Evolutionary conservation across 2,329 filamentous ascomycete genomes (phyloP).

Genomic region (Alternaria consortialis): DNA sequence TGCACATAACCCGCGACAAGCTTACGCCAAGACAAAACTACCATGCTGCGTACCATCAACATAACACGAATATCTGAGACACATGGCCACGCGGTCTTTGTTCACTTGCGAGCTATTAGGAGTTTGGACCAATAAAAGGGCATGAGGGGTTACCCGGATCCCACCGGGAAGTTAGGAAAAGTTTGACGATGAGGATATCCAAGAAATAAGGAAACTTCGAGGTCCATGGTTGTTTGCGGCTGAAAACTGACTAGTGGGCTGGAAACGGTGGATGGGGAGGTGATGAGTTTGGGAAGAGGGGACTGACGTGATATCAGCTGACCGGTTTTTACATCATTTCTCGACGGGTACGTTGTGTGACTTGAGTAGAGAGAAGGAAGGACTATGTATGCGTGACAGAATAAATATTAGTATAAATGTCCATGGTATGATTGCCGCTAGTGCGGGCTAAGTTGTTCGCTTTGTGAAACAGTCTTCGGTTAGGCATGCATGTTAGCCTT

Average conservation of each 20-base stretch:
- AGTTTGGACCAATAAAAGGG: background rate
- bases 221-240: background rate
- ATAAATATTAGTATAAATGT: too few species aligned
- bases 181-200: background rate
- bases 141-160: too few species aligned
- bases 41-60: background rate
- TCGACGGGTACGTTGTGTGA: background rate
- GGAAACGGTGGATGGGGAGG: background rate
- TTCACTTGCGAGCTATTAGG: background rate
- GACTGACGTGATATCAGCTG: background rate
- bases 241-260: background rate
- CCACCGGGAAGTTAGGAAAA: background rate
- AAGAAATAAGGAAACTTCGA: too few species aligned
- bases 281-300: background rate
- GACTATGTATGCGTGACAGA: too few species aligned
- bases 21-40: slow-evolving; percentile 1
- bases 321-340: background rate
- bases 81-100: background rate
- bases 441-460: too few species aligned
- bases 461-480: too few species aligned
- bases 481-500: background rate
- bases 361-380: too few species aligned
- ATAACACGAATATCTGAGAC: background rate
- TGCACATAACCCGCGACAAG: background rate
- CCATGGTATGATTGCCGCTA: too few species aligned